Evolutionary conservation across 1,284 basidiomycete genomes (phyloP).

Genomic region (Anthracocystis walkeri): DNA sequence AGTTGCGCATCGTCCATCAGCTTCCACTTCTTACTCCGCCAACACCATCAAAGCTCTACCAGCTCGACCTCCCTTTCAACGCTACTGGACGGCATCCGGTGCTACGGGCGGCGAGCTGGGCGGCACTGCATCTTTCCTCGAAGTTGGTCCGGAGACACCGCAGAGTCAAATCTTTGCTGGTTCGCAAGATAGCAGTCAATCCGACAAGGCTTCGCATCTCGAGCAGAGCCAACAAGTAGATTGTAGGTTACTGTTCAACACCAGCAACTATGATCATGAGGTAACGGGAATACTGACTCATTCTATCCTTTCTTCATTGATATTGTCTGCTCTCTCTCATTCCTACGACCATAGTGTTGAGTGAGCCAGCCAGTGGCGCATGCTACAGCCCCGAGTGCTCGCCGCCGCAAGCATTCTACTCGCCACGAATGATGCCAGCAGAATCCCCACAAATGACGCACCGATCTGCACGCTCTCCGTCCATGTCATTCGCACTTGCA

Average conservation of each 20-base stretch:
- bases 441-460: constrained; percentile 12
- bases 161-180: constrained; percentile 12
- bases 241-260: constrained; percentile 10
- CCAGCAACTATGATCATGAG: too few species aligned
- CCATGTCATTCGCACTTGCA: background rate
- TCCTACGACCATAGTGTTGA: background rate
- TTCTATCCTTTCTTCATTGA: background rate
- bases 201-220: background rate
- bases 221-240: constrained; percentile 6
- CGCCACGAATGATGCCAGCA: constrained; percentile 23
- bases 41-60: constrained; percentile 35
- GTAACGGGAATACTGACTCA: background rate
- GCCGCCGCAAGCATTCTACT: constrained; percentile 29
- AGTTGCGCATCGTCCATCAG: background rate
- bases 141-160: constrained; percentile 12
- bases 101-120: background rate
- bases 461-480: constrained; percentile 1
- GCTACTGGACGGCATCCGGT: constrained; percentile 22
- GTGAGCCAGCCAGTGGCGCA: background rate
- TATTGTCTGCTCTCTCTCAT: background rate
- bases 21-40: constrained; percentile 6
- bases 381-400: constrained; percentile 7
- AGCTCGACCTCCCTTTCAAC: constrained; percentile 16
- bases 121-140: constrained; percentile 16
- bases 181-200: background rate